phyloP scores from a whole-genome alignment of 208 protist species.

The Leishmania major region DNA sequence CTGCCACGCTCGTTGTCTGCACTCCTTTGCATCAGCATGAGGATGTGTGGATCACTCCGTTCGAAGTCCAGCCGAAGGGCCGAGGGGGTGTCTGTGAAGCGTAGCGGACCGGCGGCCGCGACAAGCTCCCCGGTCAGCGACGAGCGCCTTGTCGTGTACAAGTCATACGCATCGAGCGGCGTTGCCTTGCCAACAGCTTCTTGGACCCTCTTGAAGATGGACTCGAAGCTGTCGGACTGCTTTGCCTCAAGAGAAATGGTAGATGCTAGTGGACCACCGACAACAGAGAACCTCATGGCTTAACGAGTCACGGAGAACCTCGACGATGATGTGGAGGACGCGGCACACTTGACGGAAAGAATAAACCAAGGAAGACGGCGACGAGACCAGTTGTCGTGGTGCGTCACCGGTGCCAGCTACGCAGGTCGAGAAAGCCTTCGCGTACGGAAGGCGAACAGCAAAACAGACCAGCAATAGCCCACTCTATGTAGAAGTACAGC shows the following conservation, averaged over 20 bases:
- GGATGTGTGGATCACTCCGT: constrained; percentile 20
- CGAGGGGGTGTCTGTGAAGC: constrained; percentile 25
- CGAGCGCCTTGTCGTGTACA: constrained; percentile 20
- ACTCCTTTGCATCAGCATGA: constrained; percentile 9
- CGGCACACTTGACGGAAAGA: too few species aligned
- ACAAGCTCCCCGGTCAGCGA: constrained; percentile 15
- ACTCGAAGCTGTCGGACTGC: constrained; percentile 45
- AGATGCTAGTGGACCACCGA: constrained; percentile 42
- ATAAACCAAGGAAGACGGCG: not conserved
- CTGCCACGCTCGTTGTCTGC: not conserved
- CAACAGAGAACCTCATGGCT: constrained; percentile 58
- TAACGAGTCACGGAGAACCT: not conserved
- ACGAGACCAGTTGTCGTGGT: not conserved
- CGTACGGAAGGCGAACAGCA: not conserved
- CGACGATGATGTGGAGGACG: not conserved
- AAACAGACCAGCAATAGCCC: not conserved
- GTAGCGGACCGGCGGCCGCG: constrained; percentile 14
- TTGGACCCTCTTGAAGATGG: constrained; percentile 58
- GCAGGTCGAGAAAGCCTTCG: not conserved
- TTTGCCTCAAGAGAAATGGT: constrained; percentile 47
- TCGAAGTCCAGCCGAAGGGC: constrained; percentile 8
- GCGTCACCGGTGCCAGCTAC: not conserved
- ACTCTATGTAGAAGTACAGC: not conserved
- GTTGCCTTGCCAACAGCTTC: constrained; percentile 42
- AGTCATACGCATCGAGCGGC: constrained; percentile 36